phyloP scores from a whole-genome alignment of 2,329 filamentous ascomycete species.

The Stenocarpella maydis region DNA sequence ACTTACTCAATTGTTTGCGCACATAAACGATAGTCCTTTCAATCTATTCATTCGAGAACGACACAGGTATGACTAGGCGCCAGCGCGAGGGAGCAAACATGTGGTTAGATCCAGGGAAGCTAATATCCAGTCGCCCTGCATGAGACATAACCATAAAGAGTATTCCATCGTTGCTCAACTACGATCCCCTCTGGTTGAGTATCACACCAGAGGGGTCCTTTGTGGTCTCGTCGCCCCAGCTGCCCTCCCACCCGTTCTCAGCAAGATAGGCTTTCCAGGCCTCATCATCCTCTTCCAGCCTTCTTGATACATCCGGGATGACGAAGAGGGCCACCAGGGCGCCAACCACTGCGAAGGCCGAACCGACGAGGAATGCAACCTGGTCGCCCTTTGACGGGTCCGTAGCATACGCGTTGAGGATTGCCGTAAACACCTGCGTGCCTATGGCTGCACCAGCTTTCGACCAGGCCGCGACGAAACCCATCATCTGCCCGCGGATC shows the following conservation, averaged over 20 bases:
- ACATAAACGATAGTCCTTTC: no score
- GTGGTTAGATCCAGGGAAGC: background rate
- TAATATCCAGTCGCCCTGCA: background rate
- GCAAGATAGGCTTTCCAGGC: constrained; percentile 54
- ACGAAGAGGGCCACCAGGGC: constrained; percentile 53
- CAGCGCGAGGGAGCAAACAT: no score
- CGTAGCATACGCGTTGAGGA: constrained; percentile 52
- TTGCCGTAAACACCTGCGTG: constrained; percentile 59
- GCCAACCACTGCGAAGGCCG: constrained; percentile 56
- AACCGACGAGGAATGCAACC: constrained; percentile 59
- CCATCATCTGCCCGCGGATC: constrained; percentile 58
- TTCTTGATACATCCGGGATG: constrained; percentile 53
- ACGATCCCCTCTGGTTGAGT: constrained; percentile 34
- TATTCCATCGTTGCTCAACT: background rate
- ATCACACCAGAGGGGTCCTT: constrained; percentile 42
- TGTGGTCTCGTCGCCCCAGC: constrained; percentile 44
- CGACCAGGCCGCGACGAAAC: constrained; percentile 55
- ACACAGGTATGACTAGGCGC: no score
- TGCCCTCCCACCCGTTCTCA: constrained; percentile 51
- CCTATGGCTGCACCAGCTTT: constrained; percentile 61
- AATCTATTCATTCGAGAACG: no score
- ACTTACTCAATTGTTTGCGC: no score
- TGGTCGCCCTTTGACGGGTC: constrained; percentile 55
- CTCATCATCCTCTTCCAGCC: constrained; percentile 54
- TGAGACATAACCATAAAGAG: background rate